Percentiles rank a stretch among this genome's conserved stretches.
Evolutionary conservation across 352 stramenopile species (phyloP).

Genomic region (Pythium phragmitis): DNA sequence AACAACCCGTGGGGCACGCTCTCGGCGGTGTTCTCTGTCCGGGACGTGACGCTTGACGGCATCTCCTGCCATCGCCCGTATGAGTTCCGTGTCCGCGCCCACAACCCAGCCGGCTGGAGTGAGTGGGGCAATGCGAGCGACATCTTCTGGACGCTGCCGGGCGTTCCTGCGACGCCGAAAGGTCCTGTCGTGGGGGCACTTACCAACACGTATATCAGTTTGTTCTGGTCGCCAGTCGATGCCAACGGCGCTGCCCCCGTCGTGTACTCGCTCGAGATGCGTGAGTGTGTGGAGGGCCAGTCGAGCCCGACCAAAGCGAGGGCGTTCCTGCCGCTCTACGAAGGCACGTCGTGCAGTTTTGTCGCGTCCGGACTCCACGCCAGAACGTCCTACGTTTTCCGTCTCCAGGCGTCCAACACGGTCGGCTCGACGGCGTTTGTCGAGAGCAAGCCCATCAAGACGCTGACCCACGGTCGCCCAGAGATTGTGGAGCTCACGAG

Average conservation of each 20-base stretch:
- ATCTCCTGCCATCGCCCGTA: slow-evolving; percentile 51
- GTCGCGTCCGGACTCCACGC: slow-evolving; percentile 46
- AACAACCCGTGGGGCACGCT: slow-evolving; percentile 54
- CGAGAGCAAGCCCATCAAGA: slow-evolving; percentile 61
- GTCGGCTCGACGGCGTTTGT: slow-evolving; percentile 61
- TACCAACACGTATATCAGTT: slow-evolving; percentile 67
- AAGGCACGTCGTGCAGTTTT: slow-evolving; percentile 63
- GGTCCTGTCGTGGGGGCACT: slow-evolving; percentile 52
- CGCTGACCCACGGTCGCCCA: slow-evolving; percentile 49
- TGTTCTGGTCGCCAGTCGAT: slow-evolving; percentile 66
- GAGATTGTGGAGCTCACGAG: slow-evolving; percentile 68
- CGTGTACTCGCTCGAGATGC: slow-evolving; percentile 60
- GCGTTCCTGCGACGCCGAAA: slow-evolving; percentile 38
- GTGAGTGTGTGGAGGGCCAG: slow-evolving; percentile 28
- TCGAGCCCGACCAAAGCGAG: not conserved
- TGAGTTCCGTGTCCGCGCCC: slow-evolving; percentile 59
- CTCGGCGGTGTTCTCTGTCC: slow-evolving; percentile 32
- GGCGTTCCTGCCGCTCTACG: slow-evolving; percentile 50
- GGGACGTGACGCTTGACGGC: slow-evolving; percentile 42
- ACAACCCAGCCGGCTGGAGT: slow-evolving; percentile 68
- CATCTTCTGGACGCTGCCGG: slow-evolving; percentile 61
- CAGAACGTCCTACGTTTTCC: slow-evolving; percentile 61
- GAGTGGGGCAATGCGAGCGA: slow-evolving; percentile 54
- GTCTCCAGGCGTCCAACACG: slow-evolving; percentile 66
- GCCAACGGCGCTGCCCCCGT: slow-evolving; percentile 60